A percentile compares a stretch with the other conserved stretches of the same genome.
Conservation (phyloP, 2,329 filamentous ascomycete genomes). For the Penicillium sp. region DNA sequence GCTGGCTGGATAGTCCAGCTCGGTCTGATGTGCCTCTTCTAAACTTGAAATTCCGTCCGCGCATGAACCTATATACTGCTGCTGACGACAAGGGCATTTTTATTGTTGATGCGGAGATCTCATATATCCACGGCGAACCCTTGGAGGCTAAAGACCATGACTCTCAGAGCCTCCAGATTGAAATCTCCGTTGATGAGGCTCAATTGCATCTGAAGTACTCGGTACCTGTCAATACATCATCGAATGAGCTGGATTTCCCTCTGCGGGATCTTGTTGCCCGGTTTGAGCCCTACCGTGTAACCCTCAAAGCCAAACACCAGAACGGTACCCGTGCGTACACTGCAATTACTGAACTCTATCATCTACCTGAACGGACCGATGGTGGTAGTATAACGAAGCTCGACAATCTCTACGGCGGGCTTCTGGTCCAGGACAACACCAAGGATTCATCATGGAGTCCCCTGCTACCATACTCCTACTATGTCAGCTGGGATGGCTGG, state of each 20-base stretch:
- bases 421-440: conserved; percentile 41
- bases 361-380: conserved; percentile 41
- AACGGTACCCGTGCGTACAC: conserved; percentile 34
- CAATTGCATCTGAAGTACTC: conserved; percentile 21
- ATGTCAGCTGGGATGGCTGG: conserved; percentile 41
- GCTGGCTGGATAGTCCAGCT: conserved; percentile 42
- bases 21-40: conserved; percentile 37
- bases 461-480: conserved; percentile 48
- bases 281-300: conserved; percentile 37
- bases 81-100: conserved; percentile 39
- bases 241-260: conserved; percentile 35
- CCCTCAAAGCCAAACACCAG: conserved; percentile 30
- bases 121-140: conserved; percentile 36
- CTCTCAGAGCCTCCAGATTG: conserved; percentile 28
- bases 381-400: conserved; percentile 47
- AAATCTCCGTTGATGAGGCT: conserved; percentile 21
- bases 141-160: conserved; percentile 21
- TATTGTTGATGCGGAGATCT: conserved; percentile 43
- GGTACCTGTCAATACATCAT: conserved; percentile 37
- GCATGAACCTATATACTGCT: conserved; percentile 47
- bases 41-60: conserved; percentile 44
- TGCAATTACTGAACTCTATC: conserved; percentile 36
- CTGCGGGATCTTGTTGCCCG: conserved; percentile 29
- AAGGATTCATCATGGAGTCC: conserved; percentile 30
- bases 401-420: conserved; percentile 46